Percentiles rank a stretch among this genome's conserved stretches.
phyloP scores from a whole-genome alignment of 1,284 basidiomycete species.

The Boletus holoroseus region DNA sequence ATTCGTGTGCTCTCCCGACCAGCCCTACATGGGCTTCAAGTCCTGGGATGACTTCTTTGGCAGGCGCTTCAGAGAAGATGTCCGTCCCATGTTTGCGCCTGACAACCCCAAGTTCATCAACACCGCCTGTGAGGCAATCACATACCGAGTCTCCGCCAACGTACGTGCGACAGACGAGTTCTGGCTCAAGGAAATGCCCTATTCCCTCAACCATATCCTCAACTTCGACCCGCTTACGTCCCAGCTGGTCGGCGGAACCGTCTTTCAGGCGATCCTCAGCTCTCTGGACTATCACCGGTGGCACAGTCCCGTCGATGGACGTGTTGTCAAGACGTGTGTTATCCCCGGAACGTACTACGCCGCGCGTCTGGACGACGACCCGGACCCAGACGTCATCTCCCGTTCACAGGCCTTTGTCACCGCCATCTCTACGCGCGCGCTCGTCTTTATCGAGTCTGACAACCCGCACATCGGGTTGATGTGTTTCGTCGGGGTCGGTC shows the following conservation, averaged over 20 bases:
- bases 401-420: conserved; percentile 27
- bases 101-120: conserved; percentile 38
- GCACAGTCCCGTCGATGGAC: conserved; percentile 51
- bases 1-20: conserved; percentile 11
- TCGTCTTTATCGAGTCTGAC: conserved; percentile 51
- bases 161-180: conserved; percentile 38
- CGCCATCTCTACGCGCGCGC: conserved; percentile 36
- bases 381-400: conserved; percentile 21
- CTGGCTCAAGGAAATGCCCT: conserved; percentile 48
- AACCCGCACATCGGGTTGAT: conserved; percentile 42
- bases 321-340: conserved; percentile 39
- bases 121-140: conserved; percentile 45
- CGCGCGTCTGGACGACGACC: conserved; percentile 29
- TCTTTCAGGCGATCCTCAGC: conserved; percentile 30
- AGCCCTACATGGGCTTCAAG: conserved; percentile 30
- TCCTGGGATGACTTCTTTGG: conserved; percentile 58
- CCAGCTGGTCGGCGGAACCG: conserved; percentile 38
- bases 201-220: conserved; percentile 42
- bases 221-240: conserved; percentile 32
- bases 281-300: conserved; percentile 52
- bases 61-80: conserved; percentile 35
- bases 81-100: conserved; percentile 35
- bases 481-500: conserved; percentile 26
- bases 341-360: conserved; percentile 53
- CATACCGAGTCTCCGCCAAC: conserved; percentile 37